Evolutionary conservation across 2,329 filamentous ascomycete species (phyloP), one percentile per base, ranked within the genome.

Genomic region (Pseudonectria buxi): DNA sequence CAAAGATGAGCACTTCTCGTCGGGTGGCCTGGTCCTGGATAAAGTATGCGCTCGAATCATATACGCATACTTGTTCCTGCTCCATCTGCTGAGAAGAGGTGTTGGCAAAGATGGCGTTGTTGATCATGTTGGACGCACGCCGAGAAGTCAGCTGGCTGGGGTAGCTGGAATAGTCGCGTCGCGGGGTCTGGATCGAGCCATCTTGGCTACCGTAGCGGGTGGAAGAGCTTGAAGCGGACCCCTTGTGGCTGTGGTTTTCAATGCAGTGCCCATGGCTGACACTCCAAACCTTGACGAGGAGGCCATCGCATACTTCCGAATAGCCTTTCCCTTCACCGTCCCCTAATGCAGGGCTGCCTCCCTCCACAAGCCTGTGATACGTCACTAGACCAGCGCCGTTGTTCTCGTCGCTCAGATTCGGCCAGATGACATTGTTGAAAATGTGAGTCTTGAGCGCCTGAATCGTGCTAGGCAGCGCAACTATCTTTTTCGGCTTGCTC

Each of bases 371-470:
- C 12, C 92, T 78, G 57, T 88, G 81, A 50, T 94, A 96, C 0
- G 87, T 95, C 24, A 98, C 79, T 18, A 98, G 72, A 0, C 92
- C 92, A 4, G 89, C 89, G 15, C 92, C 92, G 24, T 89, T 88
- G 57, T 95, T 92, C 63, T 98, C 92, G 54, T 98, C 90, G 0
- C 87, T 94, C 26, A 98, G 66, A 49, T 98, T 98, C 0, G 92
- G 92, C 92, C 92, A 98, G 35, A 96, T 94, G 39, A 95, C 69
- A 54, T 95, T 94, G 62, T 98, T 98, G 68, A 98, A 98, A 40
- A 98, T 86, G 61, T 98, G 89, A 1, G 72, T 79, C 58, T 95
- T 96, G 61, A 98, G 81, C 0, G 90, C 89, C 30, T 86, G 74
- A 33, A 98, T 89, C n/a, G 90, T 94, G 18, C 79, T 82, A 0